Base-by-base conservation (phyloP, 2,329 filamentous ascomycete genomes). In the Diplodia seriata region DNA sequence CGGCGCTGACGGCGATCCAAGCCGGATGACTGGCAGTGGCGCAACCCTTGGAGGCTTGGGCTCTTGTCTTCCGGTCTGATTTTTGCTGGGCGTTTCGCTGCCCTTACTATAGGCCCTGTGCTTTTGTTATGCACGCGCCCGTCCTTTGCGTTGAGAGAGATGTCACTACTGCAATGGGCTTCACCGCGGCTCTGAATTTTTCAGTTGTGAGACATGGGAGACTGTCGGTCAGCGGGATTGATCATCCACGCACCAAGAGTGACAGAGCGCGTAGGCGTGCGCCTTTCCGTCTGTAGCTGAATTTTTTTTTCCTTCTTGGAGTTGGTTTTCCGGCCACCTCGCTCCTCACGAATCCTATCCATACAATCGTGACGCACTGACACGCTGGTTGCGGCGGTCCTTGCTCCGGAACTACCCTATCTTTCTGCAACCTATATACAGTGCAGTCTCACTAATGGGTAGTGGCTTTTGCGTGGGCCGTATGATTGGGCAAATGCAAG, bases 11-110 rank as follows among this genome's bases (percentile, higher is more conserved):
- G 12, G 26, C 11, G 50, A 53, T 29, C 18, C 54, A 36, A 56
- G 53, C 31, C 29, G 29, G 53, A 56, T 38, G 36, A 56, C 54
- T 38, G 54, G 54, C 54, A 56, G 54, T 56, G 54, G 54, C 54
- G 23, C 23, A 26, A 53, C 20, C 12, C 20, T 15, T 18, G 26
- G 26, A 3, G 20, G 50, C 26, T 53, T 29, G 50, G 26, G 20
- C 50, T 53, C 50, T n/a, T 49, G 43, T 18, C 15, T 53, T 53
- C 9, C 20, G 8, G 26, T 14, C 20, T 23, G 23, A 38, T 38
- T 38, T 38, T 38, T 2, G 36, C 36, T 29, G 50, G 50, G 50
- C 50, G 50, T 23, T 53, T 38, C n/a, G 43, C 43, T 20, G 18
- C n/a, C 14, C 43, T 47, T 14, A 20, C 43, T 20, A 47, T 47